Evolutionary conservation across 345 rosid species (phyloP), one percentile per base, ranked within the genome.

Genomic region (Jatropha curcas): DNA sequence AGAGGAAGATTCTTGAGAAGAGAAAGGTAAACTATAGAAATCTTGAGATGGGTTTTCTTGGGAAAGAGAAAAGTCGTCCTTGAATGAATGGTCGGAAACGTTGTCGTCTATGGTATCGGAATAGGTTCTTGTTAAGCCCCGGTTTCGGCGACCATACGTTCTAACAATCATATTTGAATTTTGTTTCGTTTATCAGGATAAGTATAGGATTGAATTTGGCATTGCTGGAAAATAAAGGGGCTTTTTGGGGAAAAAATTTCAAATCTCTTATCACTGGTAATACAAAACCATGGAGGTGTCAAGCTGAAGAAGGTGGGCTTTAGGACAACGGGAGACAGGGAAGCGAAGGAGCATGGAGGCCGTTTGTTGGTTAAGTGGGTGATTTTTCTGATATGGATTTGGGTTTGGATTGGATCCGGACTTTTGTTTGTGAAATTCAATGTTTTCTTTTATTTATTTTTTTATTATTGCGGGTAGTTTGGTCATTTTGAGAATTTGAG

Each of bases 81-180:
- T 31, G 63, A 66, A 79, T 13, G 80, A 71, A 10, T 78, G 78
- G 72, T 84, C 86, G n/a, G 84, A 72, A 28, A 73, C 83, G 76
- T 65, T 72, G 71, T 80, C 92, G 89, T 81, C 72, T 2, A 62
- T 20, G 17, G 87, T 73, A 70, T 79, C 95, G 63, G 95, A 84
- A 28, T 72, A 71, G 31, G 85, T 79, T 70, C 89, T 80, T 6
- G 84, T 39, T 59, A 83, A 69, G 43, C 87, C 86, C 50, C 90
- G 80, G 74, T 74, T 89, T 66, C 99, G 97, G 71, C 98, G 96
- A 71, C 98, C 98, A 90, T 92, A 95, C 0, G 96, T 91, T 74
- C 99, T 83, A 68, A 87, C 97, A 66, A 91, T 89, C 99, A 92
- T 92, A 64, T 69, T 56, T 27, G 51, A 51, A 48, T 70, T 65